Conservation (phyloP, 1,284 basidiomycete species). For the Apiotrichum montevideense region DNA sequence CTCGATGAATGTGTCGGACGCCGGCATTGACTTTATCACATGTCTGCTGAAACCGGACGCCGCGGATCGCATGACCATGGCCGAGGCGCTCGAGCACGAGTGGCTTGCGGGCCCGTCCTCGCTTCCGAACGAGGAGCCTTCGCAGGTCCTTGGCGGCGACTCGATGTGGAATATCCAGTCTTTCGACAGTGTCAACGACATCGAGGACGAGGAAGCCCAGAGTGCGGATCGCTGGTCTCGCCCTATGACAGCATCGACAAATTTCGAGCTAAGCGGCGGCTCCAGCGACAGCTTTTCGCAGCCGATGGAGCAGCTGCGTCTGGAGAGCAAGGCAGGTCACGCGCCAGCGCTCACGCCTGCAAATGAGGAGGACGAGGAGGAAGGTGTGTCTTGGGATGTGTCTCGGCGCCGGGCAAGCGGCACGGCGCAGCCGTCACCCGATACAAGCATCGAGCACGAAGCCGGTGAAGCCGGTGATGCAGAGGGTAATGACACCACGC, state of each 20-base stretch:
- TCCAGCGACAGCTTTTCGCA: constrained; percentile 38
- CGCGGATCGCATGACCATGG: constrained; percentile 54
- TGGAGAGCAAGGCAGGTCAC: constrained; percentile 8
- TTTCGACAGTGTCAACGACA: constrained; percentile 22
- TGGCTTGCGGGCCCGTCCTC: constrained; percentile 54
- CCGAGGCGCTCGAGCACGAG: constrained; percentile 56
- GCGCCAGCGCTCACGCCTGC: background rate
- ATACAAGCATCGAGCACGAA: background rate
- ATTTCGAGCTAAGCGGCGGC: constrained; percentile 17
- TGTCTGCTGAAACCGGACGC: constrained; percentile 55
- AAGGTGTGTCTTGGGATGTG: background rate
- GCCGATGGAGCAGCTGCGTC: constrained; percentile 32
- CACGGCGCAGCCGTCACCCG: background rate
- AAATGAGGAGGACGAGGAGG: background rate
- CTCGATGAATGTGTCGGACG: constrained; percentile 11
- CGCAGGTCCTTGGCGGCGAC: constrained; percentile 32
- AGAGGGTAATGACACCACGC: background rate
- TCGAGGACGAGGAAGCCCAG: constrained; percentile 11
- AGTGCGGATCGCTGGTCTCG: constrained; percentile 19
- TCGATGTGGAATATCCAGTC: constrained; percentile 36
- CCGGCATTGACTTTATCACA: constrained; percentile 52
- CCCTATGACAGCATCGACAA: constrained; percentile 35
- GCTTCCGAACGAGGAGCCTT: constrained; percentile 21
- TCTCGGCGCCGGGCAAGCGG: no score
- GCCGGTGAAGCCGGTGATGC: background rate